Evolutionary conservation across 2,329 filamentous ascomycete species (phyloP), one percentile per base, ranked within the genome.

Genomic region (Colletotrichum tofieldiae): DNA sequence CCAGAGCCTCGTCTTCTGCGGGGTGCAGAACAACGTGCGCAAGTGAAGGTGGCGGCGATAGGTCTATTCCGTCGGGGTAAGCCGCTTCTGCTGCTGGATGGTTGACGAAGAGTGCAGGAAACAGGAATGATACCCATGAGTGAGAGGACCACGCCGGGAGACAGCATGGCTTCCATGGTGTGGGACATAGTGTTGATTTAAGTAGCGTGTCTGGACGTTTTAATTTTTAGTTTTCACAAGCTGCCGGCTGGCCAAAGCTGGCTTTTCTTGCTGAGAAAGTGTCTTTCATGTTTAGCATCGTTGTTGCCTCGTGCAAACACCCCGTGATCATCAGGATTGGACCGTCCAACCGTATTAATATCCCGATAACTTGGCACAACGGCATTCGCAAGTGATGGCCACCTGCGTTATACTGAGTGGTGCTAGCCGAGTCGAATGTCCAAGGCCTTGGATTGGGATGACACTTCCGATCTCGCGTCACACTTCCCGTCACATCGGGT

Each of bases 1-100:
- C 70, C 85, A 88, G 76, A 84, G 85, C 4, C 86, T 84, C 73
- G 86, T 85, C 1, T 82, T 86, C 68, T 83, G 80, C 70, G 84
- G 81, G 11, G 84, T 81, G 2, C 76, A 80, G 67, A 81, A 80
- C 63, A 81, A 81, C 65, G 72, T 81, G 5, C 82, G 81, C 39
- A 79, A 73, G 70, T 82, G 80, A 26, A 7, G 47, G 8, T 26
- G 20, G 12, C 11, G n/a, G 43, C 18, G n/a, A 16, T 12, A 5
- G 45, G 2, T 20, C 55, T 9, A 26, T 11, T 3, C n/a, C 14
- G n/a, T 58, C n/a, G 5, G 8, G 55, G 20, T 16, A 11, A 41
- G n/a, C 8, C n/a, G 37, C 35, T 7, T 26, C n/a, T 26, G 47
- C 32, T 63, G 32, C n/a, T 9, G 47, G 52, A 51, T 52, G 60